Percentiles rank a stretch among this genome's conserved stretches.
phyloP scores from a whole-genome alignment of 768 basidiomycete species.

The Lentinula guzmanii region DNA sequence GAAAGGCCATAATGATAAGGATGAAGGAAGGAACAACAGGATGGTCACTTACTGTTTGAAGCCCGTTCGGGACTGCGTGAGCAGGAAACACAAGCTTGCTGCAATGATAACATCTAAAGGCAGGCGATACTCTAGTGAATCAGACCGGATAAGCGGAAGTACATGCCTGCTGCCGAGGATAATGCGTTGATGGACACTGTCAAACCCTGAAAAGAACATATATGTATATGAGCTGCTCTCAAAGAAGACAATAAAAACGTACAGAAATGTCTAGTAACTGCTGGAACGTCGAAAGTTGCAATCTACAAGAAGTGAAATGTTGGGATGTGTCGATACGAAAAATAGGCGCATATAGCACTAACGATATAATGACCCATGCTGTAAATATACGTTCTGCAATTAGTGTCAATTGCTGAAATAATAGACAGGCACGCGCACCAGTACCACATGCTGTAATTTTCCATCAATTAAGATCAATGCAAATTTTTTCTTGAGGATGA shows the following conservation, averaged over 20 bases:
- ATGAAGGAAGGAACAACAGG: not conserved
- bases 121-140: not conserved
- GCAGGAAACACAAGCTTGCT: constrained; percentile 6
- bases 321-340: not conserved
- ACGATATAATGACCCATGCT: constrained; percentile 11
- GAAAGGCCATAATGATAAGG: not conserved
- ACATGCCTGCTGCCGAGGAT: not conserved
- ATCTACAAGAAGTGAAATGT: not conserved
- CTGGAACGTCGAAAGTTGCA: constrained; percentile 3
- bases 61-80: constrained; percentile 7
- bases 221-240: not conserved
- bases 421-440: not conserved
- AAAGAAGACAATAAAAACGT: not conserved
- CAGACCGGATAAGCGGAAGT: not conserved
- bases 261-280: constrained; percentile 6
- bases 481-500: not conserved
- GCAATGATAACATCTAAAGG: constrained; percentile 9
- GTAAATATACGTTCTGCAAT: not conserved
- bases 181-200: constrained; percentile 12
- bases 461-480: not conserved
- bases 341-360: not conserved
- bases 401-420: not conserved
- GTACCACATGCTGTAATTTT: not conserved
- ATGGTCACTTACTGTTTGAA: constrained; percentile 6
- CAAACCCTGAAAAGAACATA: not conserved